Conservation (phyloP, 1,284 basidiomycete genomes). For the Naganishia sp. region DNA sequence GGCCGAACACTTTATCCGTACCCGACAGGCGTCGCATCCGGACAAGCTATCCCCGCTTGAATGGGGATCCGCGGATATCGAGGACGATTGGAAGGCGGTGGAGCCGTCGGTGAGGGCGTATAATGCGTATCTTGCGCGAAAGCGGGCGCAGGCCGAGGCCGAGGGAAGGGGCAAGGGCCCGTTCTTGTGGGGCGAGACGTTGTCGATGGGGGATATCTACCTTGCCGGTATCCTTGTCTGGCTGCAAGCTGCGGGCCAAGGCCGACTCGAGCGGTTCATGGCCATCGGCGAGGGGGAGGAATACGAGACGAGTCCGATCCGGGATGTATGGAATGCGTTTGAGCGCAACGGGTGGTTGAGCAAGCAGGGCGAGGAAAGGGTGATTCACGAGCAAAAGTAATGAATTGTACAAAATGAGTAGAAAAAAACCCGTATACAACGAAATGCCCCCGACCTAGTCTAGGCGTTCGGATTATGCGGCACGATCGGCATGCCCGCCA, state of each 20-base stretch:
- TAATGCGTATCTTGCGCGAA: conserved; percentile 1
- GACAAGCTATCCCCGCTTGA: conserved; percentile 1
- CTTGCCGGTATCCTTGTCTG: conserved; percentile 33
- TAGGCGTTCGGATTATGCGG: conserved; percentile 27
- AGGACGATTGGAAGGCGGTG: conserved; percentile 27
- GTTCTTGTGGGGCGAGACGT: conserved; percentile 26
- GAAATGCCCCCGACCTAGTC: not conserved
- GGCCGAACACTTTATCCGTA: conserved; percentile 34
- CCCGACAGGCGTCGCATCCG: conserved; percentile 10
- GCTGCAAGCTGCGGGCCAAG: conserved; percentile 27
- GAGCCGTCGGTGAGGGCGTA: conserved; percentile 23
- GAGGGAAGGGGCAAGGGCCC: conserved; percentile 15
- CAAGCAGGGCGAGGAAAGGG: conserved; percentile 25
- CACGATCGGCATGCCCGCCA: conserved; percentile 28
- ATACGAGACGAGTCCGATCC: conserved; percentile 28
- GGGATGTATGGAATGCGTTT: conserved; percentile 23
- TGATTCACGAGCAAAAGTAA: conserved; percentile 1
- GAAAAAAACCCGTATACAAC: not conserved
- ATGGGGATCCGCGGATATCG: conserved; percentile 20
- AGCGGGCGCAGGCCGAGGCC: not conserved
- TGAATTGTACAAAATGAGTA: not conserved
- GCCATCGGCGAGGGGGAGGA: conserved; percentile 25
- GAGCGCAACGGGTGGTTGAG: conserved; percentile 25
- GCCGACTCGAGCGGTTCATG: conserved; percentile 26
- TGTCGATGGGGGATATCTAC: conserved; percentile 34